Base-by-base conservation (phyloP, 2,329 filamentous ascomycete genomes). In the Clonostachys chloroleuca region DNA sequence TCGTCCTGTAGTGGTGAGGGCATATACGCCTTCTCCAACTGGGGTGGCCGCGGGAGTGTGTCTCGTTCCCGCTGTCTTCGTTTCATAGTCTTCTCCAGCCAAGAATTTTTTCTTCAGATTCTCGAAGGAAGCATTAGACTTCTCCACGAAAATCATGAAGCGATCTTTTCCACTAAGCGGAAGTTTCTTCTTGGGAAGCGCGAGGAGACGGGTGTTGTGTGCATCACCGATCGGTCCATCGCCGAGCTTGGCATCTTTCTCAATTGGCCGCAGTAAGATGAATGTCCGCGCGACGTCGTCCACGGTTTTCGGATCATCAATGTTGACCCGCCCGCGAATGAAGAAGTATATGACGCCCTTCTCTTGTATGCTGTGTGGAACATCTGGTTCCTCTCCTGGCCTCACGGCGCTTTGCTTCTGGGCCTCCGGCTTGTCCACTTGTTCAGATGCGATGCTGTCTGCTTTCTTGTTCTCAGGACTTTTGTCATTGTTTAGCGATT, bases 291-390 rank as follows among this genome's bases (percentile, higher is more conserved):
- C 82, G 43, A 95, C 78, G 45, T 96, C 90, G 39, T 78, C 68
- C 2, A 92, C 73, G 42, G 78, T 75, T 16, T 84, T 76, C 0
- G 89, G 84, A 7, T 88, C 76, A 5, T 89, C 80, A 24, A 88
- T 76, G 44, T 82, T 81, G 36, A 96, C 88, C 12, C 89, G 84
- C 8, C 83, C 83, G 16, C 91, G 84, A 57, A 87, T 86, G 72
- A 95, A 95, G 75, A 95, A 95, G 73, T 95, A 95, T 55, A 96
- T 84, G 56, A 94, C 79, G 5, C 91, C 91, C 59, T 94, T 95
- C 60, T 96, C 91, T 3, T 95, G 74, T 20, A 95, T 82, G 44
- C 57, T 76, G 1, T 77, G 72, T 1, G 74, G 69, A 2, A 72
- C 55, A 14, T 58, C 43, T 5, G 49, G 44, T 24, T 63, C 66